A percentile compares a stretch with the other conserved stretches of the same genome.
These are phyloP conservation scores for Cylindrodendrum hubeiense DNA, from an alignment of 2,329 filamentous ascomycete species.

Conservation along the genomic window DNA sequence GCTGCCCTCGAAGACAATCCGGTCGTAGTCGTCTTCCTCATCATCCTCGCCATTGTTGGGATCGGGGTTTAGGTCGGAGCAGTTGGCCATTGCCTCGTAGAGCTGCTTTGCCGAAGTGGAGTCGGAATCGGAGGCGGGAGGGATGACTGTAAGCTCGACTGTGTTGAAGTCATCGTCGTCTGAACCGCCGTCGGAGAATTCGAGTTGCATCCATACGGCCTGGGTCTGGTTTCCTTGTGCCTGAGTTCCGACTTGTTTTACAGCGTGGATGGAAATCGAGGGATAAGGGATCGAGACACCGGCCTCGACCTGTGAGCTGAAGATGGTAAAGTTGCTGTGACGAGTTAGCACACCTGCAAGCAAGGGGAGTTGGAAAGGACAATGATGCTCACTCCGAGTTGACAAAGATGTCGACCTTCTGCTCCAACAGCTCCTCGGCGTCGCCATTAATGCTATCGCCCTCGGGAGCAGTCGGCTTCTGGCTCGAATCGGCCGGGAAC, in stretches of 20 bases:
- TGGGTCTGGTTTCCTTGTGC: conserved; percentile 54
- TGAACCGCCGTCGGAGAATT: conserved; percentile 69
- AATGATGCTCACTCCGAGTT: conserved; percentile 64
- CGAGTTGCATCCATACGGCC: conserved; percentile 76
- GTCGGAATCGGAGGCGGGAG: conserved; percentile 49
- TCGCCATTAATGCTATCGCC: conserved; percentile 44
- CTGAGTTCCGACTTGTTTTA: conserved; percentile 67
- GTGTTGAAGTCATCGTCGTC: conserved; percentile 75
- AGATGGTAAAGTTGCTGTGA: conserved; percentile 68
- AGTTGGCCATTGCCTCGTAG: conserved; percentile 78
- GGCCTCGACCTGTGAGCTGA: conserved; percentile 66
- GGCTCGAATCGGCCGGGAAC: conserved; percentile 57
- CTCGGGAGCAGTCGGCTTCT: conserved; percentile 43
- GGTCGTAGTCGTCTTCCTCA: conserved; percentile 65
- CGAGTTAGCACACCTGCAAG: conserved; percentile 1
- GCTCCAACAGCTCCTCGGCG: conserved; percentile 56
- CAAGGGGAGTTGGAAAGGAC: not conserved
- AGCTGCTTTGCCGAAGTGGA: conserved; percentile 56
- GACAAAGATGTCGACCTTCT: conserved; percentile 68
- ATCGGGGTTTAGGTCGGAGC: conserved; percentile 83
- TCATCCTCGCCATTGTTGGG: conserved; percentile 70
- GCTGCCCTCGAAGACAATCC: conserved; percentile 68
- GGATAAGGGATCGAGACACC: conserved; percentile 81
- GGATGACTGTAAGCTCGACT: conserved; percentile 76
- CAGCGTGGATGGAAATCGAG: conserved; percentile 79